Base-by-base conservation (phyloP, 495 filamentous ascomycete species). In the Podospora tetraspora region DNA sequence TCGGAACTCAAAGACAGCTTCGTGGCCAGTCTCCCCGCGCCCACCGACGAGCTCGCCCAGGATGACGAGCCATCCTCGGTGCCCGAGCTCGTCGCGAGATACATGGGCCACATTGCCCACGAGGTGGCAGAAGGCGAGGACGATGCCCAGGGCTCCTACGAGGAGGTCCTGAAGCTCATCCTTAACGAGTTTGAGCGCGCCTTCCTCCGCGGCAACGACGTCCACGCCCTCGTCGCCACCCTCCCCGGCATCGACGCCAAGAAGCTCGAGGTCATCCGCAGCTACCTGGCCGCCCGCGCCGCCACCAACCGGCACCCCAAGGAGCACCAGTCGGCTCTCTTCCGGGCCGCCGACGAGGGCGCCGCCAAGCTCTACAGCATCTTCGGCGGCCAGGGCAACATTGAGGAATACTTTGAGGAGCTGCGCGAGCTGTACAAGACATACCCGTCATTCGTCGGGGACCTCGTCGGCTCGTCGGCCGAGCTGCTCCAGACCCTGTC, bases 351-450 rank as follows among this genome's bases (percentile, higher is more conserved):
- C 4, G 88, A 87, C 3, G 94, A 97, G 58, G 87, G 85, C 56
- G 84, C 84, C 37, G 94, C 92, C 8, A 87, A 82, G 66, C 83
- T 98, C 57, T 98, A 96, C 82, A 92, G 88, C 62, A 91, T 99
- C 67, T 97, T 97, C 70, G 96, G 96, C 59, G 96, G 96, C n/a
- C 96, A 99, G 77, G 96, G 96, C 64, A 99, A 98, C 78, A 97
- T 98, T 68, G 93, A 98, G 77, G 96, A 98, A 78, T 99, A 98
- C 80, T 99, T 98, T 75, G 94, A 97, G 66, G 96, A 99, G 80
- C 86, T 99, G 57, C 88, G 94, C 52, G 90, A 94, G 77, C 84
- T 98, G 34, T 96, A 94, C 82, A 86, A 84, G 60, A 96, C 92
- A 16, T 99, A 99, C 78, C 89, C 91, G 2, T 90, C 91, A 2